A percentile compares a stretch with the other conserved stretches of the same genome.
phyloP scores from a whole-genome alignment of 495 filamentous ascomycete species.

The Trichoderma asperelloides region DNA sequence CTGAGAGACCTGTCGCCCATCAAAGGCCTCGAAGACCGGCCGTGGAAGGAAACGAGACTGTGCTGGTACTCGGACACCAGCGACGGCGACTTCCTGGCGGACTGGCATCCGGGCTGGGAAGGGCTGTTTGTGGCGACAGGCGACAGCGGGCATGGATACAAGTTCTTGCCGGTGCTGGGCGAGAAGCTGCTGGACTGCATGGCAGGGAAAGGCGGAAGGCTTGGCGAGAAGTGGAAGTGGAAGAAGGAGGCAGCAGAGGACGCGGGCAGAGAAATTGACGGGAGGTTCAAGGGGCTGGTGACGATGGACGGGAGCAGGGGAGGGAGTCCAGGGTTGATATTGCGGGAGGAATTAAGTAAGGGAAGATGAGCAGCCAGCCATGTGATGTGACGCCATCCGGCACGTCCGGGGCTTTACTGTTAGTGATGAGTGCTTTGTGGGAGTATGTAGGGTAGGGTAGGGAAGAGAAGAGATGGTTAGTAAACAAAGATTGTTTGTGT shows the following conservation, averaged over 20 bases:
- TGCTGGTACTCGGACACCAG: conserved; percentile 90
- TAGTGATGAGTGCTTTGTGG: background rate
- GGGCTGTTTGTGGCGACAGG: conserved; percentile 75
- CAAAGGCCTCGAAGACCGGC: conserved; percentile 44
- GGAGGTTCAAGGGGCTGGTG: conserved; percentile 18
- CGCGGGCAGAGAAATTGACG: conserved; percentile 10
- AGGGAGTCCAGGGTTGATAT: conserved; percentile 43
- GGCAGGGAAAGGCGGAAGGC: conserved; percentile 45
- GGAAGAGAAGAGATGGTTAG: background rate
- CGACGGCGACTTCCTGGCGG: conserved; percentile 70
- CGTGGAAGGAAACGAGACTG: conserved; percentile 60
- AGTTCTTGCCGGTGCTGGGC: conserved; percentile 81
- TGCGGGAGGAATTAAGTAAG: conserved; percentile 43
- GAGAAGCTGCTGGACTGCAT: conserved; percentile 65
- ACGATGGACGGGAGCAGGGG: conserved; percentile 62
- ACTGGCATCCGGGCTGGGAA: conserved; percentile 58
- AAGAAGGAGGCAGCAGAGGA: conserved; percentile 17
- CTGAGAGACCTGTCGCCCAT: conserved; percentile 54
- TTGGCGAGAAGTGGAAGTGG: conserved; percentile 65
- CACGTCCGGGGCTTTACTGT: background rate
- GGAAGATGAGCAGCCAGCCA: background rate
- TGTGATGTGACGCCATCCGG: background rate
- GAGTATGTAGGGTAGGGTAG: background rate
- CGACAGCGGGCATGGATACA: conserved; percentile 80
- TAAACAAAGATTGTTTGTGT: background rate